Conservation (phyloP, 176 grass and related monocot genomes). For the Pontederia crassipes region DNA sequence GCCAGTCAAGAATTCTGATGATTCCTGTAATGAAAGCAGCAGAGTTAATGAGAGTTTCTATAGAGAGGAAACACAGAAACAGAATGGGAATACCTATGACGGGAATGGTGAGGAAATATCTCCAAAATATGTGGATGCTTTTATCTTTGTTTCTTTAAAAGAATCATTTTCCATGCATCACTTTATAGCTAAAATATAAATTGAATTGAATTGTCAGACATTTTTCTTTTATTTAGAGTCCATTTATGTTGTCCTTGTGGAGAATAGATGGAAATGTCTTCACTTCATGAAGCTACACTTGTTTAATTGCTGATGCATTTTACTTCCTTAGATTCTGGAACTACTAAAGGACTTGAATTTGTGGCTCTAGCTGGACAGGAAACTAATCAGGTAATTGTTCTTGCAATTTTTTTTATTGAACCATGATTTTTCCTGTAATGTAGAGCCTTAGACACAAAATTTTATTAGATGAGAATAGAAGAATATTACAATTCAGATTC, state of each 20-base stretch:
- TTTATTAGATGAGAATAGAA: too few species aligned
- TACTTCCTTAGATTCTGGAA: slow-evolving; percentile 16
- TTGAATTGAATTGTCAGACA: too few species aligned
- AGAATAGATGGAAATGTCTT: too few species aligned
- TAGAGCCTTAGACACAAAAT: too few species aligned
- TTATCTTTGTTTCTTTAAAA: background rate
- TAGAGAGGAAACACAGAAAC: slow-evolving; percentile 17
- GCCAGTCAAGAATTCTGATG: slow-evolving; percentile 3
- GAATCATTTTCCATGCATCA: background rate
- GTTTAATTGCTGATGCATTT: slow-evolving; percentile 7
- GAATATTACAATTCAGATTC: too few species aligned
- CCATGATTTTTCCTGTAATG: too few species aligned
- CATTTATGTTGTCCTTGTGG: too few species aligned
- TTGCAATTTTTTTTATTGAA: slow-evolving; percentile 9
- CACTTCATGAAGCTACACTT: too few species aligned
- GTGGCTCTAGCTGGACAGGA: slow-evolving; percentile 79
- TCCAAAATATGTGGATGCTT: slow-evolving; percentile 12
- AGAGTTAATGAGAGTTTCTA: background rate
- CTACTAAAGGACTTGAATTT: slow-evolving; percentile 29
- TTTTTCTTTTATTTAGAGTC: too few species aligned
- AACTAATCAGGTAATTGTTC: slow-evolving; percentile 38
- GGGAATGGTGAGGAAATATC: slow-evolving; percentile 10
- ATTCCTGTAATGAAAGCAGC: slow-evolving; percentile 11
- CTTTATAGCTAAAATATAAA: too few species aligned
- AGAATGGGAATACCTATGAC: background rate